A percentile compares a stretch with the other conserved stretches of the same genome.
phyloP scores from a whole-genome alignment of 495 filamentous ascomycete species.

The Neurospora tetraspora region DNA sequence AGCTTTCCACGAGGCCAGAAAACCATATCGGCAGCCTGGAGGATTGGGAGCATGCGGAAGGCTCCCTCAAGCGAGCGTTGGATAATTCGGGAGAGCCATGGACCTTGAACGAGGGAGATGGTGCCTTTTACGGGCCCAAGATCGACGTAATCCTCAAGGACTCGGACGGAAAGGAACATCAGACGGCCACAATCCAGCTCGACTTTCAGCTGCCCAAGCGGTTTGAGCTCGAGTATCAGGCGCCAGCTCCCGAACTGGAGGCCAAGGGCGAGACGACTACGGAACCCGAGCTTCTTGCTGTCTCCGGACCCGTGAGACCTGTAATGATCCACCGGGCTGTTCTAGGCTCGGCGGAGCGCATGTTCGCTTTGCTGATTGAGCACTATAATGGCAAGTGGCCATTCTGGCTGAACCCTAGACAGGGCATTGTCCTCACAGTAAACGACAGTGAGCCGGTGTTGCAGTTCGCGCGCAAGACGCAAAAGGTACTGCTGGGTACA shows the following conservation, averaged over 20 bases:
- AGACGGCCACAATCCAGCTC: conserved; percentile 85
- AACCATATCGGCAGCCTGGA: conserved; percentile 69
- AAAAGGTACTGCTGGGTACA: conserved; percentile 33
- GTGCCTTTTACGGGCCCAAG: conserved; percentile 93
- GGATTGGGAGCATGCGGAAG: conserved; percentile 78
- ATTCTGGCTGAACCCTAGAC: conserved; percentile 84
- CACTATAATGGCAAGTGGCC: conserved; percentile 76
- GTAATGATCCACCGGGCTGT: conserved; percentile 86
- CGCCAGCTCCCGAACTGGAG: conserved; percentile 64
- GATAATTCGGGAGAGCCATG: conserved; percentile 55
- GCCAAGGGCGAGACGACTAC: conserved; percentile 39
- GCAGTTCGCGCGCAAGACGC: conserved; percentile 42
- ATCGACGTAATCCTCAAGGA: conserved; percentile 84
- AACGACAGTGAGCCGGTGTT: conserved; percentile 53
- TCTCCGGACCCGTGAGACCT: conserved; percentile 52
- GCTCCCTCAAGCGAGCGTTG: conserved; percentile 59
- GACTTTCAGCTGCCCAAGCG: conserved; percentile 88
- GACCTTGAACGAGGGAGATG: conserved; percentile 70
- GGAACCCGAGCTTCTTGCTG: conserved; percentile 32
- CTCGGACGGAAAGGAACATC: conserved; percentile 78
- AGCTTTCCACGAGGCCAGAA: conserved; percentile 74
- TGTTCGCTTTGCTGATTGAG: conserved; percentile 82
- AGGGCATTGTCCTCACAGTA: conserved; percentile 69
- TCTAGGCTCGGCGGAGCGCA: conserved; percentile 75
- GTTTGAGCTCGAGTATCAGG: conserved; percentile 66